Conservation (phyloP, 2,329 filamentous ascomycete genomes). For the Camillea tinctor region DNA sequence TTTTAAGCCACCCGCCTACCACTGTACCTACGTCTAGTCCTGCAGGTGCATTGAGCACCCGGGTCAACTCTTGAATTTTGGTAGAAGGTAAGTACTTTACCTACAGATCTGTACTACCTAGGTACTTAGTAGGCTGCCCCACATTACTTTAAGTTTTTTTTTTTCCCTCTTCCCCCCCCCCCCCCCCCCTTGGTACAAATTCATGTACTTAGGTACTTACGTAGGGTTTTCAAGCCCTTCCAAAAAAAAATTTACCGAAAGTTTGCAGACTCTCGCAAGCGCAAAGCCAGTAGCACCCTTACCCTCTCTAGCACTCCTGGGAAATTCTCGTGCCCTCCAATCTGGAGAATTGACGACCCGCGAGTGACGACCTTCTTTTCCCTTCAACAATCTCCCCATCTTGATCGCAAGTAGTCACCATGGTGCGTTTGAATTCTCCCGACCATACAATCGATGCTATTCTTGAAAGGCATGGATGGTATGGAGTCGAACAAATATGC, state of each 20-base stretch:
- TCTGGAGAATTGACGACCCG: conserved; percentile 35
- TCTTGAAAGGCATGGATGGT: conserved; percentile 17
- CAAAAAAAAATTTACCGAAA: conserved; percentile 37
- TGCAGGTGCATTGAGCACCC: too few relatives aligned
- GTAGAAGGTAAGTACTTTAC: too few relatives aligned
- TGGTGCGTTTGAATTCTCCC: conserved; percentile 25
- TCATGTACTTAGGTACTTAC: background rate
- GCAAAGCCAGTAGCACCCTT: conserved; percentile 1
- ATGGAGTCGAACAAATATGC: too few relatives aligned
- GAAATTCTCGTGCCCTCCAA: conserved; percentile 37
- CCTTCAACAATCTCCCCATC: conserved; percentile 42
- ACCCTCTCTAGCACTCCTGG: conserved; percentile 18
- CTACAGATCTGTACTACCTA: too few relatives aligned
- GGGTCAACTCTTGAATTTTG: too few relatives aligned
- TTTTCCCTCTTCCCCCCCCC: too few relatives aligned
- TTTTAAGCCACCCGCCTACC: too few relatives aligned
- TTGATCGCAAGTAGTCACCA: conserved; percentile 54
- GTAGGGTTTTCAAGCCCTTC: conserved; percentile 46
- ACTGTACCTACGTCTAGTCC: too few relatives aligned
- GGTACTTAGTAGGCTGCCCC: too few relatives aligned
- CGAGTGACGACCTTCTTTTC: conserved; percentile 30
- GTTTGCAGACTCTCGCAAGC: conserved; percentile 25
- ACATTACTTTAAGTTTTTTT: too few relatives aligned
- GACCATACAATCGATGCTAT: background rate
- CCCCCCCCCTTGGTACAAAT: too few relatives aligned